Base-by-base conservation (phyloP, 768 basidiomycete genomes). In the Hypsizygus marmoreus region DNA sequence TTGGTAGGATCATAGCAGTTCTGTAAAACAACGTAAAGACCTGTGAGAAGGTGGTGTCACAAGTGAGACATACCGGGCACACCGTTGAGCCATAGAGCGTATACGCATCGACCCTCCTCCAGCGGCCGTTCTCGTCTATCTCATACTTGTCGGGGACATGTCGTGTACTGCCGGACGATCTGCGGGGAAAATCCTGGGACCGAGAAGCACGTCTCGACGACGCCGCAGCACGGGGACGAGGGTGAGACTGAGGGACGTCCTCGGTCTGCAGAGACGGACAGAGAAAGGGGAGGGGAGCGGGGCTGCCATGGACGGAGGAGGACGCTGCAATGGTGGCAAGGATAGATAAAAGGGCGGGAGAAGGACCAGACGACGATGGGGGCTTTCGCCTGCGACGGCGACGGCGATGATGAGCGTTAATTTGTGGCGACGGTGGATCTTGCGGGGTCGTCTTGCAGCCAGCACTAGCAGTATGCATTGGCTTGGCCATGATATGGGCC, bases 31-130 rank as follows among this genome's bases (percentile, higher is more conserved):
- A 11, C 16, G 22, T 36, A n/a, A 35, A 35, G 30, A 40, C 30
- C 37, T 13, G 16, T 23, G 10, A 11, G 30, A 42, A 36, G 14
- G 12, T 22, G 17, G 2, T 16, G 29, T 8, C 26, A 38, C 19
- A 50, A 31, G 33, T 33, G 24, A 14, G 43, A 70, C 81, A 69
- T 56, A 80, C 80, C n/a, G 67, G 49, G 58, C 84, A 78, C 29
- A 84, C 70, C 11, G 82, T 79, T n/a, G 81, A 82, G n/a, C 88
- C 87, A 54, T 83, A 87, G 29, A 88, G 65, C 10, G 81, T 77
- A 67, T 83, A 88, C 20, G 59, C 54, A 7, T 70, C 66, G 2
- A 76, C 70, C 59, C 72, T 79, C 32, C 75, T 73, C 85, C 85
- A 88, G 43, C 68, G 54, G 4, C 76, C 79, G 67, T 85, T 82